Evolutionary conservation across 257 asterid genomes (phyloP).

Genomic region (Linderniella brevidens): DNA sequence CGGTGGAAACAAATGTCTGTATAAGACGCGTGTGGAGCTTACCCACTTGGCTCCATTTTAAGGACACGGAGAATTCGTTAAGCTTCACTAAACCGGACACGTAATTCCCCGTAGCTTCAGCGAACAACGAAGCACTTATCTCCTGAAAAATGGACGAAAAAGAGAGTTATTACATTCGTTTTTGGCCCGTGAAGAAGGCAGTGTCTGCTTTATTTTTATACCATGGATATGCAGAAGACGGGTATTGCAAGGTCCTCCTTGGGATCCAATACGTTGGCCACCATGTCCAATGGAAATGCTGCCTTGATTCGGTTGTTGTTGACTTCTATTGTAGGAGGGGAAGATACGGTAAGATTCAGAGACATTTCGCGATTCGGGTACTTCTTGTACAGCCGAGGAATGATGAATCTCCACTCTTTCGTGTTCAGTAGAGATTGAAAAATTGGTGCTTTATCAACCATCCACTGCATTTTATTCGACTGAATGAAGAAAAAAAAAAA

Average conservation of each 20-base stretch:
- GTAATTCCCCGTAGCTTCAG: constrained; percentile 38
- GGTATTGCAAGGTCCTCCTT: constrained; percentile 36
- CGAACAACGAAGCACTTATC: constrained; percentile 40
- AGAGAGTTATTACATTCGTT: not conserved
- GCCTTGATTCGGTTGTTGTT: constrained; percentile 29
- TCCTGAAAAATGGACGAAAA: constrained; percentile 28
- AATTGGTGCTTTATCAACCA: constrained; percentile 55
- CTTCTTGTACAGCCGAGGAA: constrained; percentile 74
- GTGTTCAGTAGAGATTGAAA: constrained; percentile 58
- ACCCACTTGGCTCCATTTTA: constrained; percentile 80
- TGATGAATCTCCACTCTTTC: constrained; percentile 64
- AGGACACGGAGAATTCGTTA: constrained; percentile 46
- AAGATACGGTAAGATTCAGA: constrained; percentile 50
- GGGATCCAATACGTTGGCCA: constrained; percentile 46
- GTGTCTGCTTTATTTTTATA: constrained; percentile 19
- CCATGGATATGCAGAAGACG: constrained; percentile 65
- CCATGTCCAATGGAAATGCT: constrained; percentile 36
- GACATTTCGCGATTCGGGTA: constrained; percentile 64
- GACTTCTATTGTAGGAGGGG: constrained; percentile 42
- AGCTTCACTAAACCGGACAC: constrained; percentile 44
- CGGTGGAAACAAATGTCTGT: constrained; percentile 44
- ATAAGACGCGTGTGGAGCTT: constrained; percentile 59
- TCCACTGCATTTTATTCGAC: constrained; percentile 70
- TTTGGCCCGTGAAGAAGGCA: not conserved
- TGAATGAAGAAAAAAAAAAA: constrained; percentile 13